Evolutionary conservation across 192 early-diverging fungal genomes (phyloP).

Genomic region (Coemansia sp.): DNA sequence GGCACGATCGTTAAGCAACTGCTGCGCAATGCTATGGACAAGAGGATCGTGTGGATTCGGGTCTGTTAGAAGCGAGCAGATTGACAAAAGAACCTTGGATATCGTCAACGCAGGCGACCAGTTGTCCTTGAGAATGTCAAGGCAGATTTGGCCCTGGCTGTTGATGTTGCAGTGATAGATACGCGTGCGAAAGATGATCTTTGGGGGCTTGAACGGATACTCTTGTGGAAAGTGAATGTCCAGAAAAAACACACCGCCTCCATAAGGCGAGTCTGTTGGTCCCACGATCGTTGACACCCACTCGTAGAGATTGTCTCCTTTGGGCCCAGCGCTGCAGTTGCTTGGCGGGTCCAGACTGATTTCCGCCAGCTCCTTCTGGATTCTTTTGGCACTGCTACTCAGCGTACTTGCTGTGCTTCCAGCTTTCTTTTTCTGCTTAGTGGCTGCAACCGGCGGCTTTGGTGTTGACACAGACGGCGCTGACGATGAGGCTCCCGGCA

Average conservation of each 20-base stretch:
- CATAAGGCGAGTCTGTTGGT: constrained; percentile 86
- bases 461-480: constrained; percentile 1
- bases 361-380: constrained; percentile 97
- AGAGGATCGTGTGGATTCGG: constrained; percentile 94
- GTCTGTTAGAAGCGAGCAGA: constrained; percentile 91
- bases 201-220: constrained; percentile 96
- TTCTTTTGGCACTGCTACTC: constrained; percentile 70
- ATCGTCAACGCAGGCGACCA: constrained; percentile 96
- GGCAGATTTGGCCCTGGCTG: constrained; percentile 84
- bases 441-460: constrained; percentile 13
- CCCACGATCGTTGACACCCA: constrained; percentile 95
- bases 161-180: constrained; percentile 99
- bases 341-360: constrained; percentile 93
- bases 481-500: constrained; percentile 1
- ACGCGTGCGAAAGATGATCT: constrained; percentile 87
- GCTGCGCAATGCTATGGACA: constrained; percentile 86
- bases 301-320: constrained; percentile 94
- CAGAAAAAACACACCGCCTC: constrained; percentile 88
- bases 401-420: constrained; percentile 41
- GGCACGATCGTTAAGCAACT: constrained; percentile 80
- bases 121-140: constrained; percentile 96
- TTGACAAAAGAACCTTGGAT: constrained; percentile 92
- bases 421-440: constrained; percentile 38
- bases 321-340: constrained; percentile 93
- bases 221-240: constrained; percentile 85